Evolutionary conservation across 305 asterid species (phyloP).

Genomic region (Fraxinus xanthoxyloides): DNA sequence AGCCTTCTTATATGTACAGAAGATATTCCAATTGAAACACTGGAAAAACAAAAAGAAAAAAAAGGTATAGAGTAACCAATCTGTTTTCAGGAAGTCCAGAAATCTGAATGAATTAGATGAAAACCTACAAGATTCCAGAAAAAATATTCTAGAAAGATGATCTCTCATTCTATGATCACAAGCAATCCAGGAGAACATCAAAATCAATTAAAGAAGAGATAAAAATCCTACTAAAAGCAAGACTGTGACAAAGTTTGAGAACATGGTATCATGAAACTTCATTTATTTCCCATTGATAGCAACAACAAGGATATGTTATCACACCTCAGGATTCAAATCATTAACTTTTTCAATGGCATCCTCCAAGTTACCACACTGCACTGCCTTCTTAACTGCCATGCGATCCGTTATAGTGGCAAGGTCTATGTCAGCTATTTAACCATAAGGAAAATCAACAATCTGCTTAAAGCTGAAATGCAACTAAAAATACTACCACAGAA

Average conservation of each 20-base stretch:
- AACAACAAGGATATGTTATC: slow-evolving; percentile 1
- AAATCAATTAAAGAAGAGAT: not conserved
- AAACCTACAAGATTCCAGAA: not conserved
- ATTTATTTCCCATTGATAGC: not conserved
- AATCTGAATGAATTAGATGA: not conserved
- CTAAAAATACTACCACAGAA: not conserved
- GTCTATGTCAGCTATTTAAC: slow-evolving; percentile 77
- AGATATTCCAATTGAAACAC: not conserved
- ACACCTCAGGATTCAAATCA: slow-evolving; percentile 87
- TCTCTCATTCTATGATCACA: not conserved
- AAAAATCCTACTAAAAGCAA: not conserved
- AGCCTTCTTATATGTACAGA: not conserved
- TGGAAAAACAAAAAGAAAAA: not conserved
- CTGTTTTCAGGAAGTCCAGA: not conserved
- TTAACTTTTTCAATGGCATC: slow-evolving; percentile 88
- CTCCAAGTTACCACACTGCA: slow-evolving; percentile 76
- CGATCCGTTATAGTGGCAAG: slow-evolving; percentile 77
- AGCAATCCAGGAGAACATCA: not conserved
- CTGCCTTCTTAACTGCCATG: slow-evolving; percentile 84
- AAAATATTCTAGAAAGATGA: not conserved
- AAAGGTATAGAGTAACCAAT: not conserved
- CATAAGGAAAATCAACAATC: slow-evolving; percentile 47
- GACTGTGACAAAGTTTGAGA: not conserved
- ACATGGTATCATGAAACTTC: not conserved
- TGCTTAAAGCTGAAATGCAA: not conserved